These are phyloP conservation scores for Leccinellum albellum DNA, from an alignment of 768 basidiomycete genomes.

Conservation along the genomic window DNA sequence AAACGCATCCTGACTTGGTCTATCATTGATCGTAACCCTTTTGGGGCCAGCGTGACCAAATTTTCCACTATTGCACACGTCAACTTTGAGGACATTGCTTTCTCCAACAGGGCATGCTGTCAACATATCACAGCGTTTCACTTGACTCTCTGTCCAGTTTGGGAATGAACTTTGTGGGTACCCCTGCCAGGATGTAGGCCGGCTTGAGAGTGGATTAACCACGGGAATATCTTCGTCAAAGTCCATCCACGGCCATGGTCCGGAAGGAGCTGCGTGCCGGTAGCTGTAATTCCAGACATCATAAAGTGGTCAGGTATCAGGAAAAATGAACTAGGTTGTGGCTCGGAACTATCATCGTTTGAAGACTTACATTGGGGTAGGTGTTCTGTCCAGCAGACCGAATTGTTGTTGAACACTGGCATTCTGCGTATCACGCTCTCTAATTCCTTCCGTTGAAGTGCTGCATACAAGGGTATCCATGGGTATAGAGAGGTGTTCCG, in stretches of 20 bases:
- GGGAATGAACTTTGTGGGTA: slow-evolving; percentile 31
- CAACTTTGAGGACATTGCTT: slow-evolving; percentile 23
- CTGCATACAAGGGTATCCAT: slow-evolving; percentile 9
- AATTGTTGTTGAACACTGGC: neutral
- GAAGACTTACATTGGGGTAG: slow-evolving; percentile 20
- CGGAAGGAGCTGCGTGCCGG: slow-evolving; percentile 37
- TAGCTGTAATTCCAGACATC: slow-evolving; percentile 18
- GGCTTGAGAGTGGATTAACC: neutral
- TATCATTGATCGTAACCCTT: slow-evolving; percentile 1
- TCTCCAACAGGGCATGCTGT: slow-evolving; percentile 11
- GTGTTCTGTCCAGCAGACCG: slow-evolving; percentile 12
- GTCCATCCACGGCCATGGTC: slow-evolving; percentile 43
- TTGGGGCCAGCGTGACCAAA: neutral
- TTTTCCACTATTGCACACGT: slow-evolving; percentile 9
- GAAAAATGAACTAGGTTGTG: neutral
- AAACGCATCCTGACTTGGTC: slow-evolving; percentile 24
- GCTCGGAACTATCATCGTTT: neutral
- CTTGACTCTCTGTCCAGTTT: slow-evolving; percentile 32
- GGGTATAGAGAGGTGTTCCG: slow-evolving; percentile 16
- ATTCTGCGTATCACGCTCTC: neutral
- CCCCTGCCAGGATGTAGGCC: slow-evolving; percentile 13
- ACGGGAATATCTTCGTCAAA: slow-evolving; percentile 27
- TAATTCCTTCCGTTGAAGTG: neutral
- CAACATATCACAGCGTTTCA: slow-evolving; percentile 31
- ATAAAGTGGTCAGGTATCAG: neutral